Percentiles rank a stretch among this genome's conserved stretches.
Conservation (phyloP, 2,329 filamentous ascomycete genomes). For the Xylaria arbuscula region DNA sequence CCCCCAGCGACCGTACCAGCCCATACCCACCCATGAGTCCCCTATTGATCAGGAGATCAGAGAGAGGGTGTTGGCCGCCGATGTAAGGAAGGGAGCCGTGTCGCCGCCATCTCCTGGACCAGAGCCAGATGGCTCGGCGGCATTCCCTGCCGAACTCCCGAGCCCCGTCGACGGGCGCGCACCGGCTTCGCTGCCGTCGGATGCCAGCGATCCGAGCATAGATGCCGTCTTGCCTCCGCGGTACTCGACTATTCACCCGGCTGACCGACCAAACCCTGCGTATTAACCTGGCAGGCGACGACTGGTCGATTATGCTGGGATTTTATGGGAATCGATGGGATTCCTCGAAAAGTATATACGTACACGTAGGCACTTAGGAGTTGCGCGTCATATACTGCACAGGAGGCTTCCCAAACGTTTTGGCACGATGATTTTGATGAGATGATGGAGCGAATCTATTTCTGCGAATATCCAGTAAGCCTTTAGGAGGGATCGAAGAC, state of each 20-base stretch:
- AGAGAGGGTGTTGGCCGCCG: neutral
- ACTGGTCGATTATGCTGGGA: neutral
- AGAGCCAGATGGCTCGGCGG: neutral
- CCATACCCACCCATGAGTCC: slow-evolving; percentile 5
- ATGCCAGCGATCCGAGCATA: neutral
- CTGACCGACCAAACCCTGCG: slow-evolving; percentile 19
- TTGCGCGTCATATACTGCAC: no score
- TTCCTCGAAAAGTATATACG: no score
- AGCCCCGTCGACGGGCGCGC: slow-evolving; percentile 28
- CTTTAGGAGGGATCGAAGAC: no score
- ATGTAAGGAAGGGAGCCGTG: neutral
- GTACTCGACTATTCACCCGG: slow-evolving; percentile 16
- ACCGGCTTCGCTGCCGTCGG: slow-evolving; percentile 14
- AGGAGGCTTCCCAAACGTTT: no score
- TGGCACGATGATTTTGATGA: no score
- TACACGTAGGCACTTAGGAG: no score
- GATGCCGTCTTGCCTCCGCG: neutral
- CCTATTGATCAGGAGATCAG: slow-evolving; percentile 9
- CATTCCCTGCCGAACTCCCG: slow-evolving; percentile 27
- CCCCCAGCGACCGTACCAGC: slow-evolving; percentile 7
- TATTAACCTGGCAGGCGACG: slow-evolving; percentile 1
- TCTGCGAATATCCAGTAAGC: no score
- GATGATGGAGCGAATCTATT: no score
- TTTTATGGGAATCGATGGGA: no score
- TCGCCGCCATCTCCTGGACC: neutral